These are phyloP conservation scores for Sporobolomyces phaffii DNA, from an alignment of 768 basidiomycete genomes.

Conservation along the genomic window DNA sequence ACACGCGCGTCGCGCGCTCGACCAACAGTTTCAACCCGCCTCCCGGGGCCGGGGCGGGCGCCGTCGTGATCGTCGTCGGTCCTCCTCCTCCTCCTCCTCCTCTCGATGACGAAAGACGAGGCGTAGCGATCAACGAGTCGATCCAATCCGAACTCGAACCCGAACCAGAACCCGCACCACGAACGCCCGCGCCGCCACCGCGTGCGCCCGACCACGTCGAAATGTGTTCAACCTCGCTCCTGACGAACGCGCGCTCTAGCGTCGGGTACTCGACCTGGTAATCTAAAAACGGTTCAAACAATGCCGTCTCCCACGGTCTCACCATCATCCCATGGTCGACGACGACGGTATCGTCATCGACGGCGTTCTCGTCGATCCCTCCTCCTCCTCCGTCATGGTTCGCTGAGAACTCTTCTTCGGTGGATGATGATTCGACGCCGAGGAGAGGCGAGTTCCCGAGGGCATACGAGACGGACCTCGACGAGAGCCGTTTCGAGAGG, in stretches of 20 bases:
- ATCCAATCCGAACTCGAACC: too few species aligned
- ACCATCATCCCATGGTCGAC: not conserved
- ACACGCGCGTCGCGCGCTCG: slow-evolving; percentile 55
- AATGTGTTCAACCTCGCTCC: slow-evolving; percentile 5
- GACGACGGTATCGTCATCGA: not conserved
- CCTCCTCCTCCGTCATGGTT: not conserved
- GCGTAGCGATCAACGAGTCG: not conserved
- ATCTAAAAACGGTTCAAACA: slow-evolving; percentile 91
- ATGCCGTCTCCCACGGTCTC: slow-evolving; percentile 69
- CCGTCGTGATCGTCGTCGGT: too few species aligned
- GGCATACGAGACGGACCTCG: slow-evolving; percentile 37
- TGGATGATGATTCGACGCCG: slow-evolving; percentile 7
- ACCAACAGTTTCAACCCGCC: slow-evolving; percentile 32
- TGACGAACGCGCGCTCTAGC: slow-evolving; percentile 67
- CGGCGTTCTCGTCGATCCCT: not conserved
- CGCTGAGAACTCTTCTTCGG: not conserved
- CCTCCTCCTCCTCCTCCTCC: not conserved
- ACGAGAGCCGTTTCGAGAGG: slow-evolving; percentile 42
- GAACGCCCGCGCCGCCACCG: too few species aligned
- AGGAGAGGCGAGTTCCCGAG: slow-evolving; percentile 16
- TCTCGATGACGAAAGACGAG: not conserved
- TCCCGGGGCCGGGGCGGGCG: not conserved
- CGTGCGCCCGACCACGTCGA: too few species aligned
- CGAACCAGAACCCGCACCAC: too few species aligned
- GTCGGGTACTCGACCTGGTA: slow-evolving; percentile 76